Base-by-base conservation (phyloP, 164 flowering plant species). In the Aristolochia fimbriata region DNA sequence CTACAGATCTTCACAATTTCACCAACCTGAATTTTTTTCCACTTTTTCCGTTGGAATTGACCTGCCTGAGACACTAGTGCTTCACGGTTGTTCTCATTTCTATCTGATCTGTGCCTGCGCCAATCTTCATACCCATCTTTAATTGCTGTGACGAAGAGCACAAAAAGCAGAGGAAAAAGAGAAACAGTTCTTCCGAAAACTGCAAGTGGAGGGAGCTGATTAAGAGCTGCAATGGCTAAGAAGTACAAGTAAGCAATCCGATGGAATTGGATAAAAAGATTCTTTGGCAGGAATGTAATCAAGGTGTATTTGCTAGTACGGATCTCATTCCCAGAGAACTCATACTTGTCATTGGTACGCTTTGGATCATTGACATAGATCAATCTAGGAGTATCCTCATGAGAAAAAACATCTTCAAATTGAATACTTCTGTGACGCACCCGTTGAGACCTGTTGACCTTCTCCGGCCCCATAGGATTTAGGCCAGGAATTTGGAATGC, bases 101-200 rank as follows among this genome's bases (percentile, higher is more conserved):
- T 51, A 50, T 90, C 97, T 19, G 97, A 87, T 63, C 95, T 80
- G 74, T 90, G 93, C 58, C 97, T 84, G 61, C 97, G 72, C 93
- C 95, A 90, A 69, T 90, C 97, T 73, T 90, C 97, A 70, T 90
- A 90, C 7, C 95, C 97, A 81, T 90, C 97, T 76, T 90, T 90
- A 37, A 90, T 75, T 31, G 97, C 95, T 7, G 97, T 90, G 59
- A 90, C 97, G 61, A 77, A 76, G 48, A 90, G 86, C 65, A 90
- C 97, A 73, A 90, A 86, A 25, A 87, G 79, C 33, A 90, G 91
- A 20, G 97, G 97, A 56, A 90, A 84, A 64, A 90, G 95, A 24
- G 97, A 90, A 24, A 80, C 97, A 0, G 95, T 87, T 76, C 97
- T 83, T 51, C 97, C 97, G 75, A 90, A 90, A 30, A 90, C 97